Evolutionary conservation across 2,329 filamentous ascomycete genomes (phyloP).

Genomic region (Pseudogymnoascus sp.): DNA sequence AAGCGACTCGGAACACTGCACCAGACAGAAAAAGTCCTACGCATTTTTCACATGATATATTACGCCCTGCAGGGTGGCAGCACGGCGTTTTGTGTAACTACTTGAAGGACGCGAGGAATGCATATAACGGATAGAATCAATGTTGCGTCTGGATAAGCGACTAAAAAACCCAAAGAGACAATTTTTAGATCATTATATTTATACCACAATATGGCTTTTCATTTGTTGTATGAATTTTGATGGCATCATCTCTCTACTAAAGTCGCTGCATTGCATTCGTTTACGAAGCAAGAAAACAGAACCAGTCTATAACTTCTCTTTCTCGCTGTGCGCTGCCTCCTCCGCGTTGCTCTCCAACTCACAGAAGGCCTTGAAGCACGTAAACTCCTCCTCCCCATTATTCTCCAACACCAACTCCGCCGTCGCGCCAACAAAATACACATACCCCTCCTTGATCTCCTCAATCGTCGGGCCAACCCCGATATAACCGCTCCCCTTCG

Average conservation of each 20-base stretch:
- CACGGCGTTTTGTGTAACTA: neutral
- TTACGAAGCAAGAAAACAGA: neutral
- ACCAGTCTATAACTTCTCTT: constrained; percentile 18
- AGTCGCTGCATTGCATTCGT: neutral
- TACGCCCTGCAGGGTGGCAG: neutral
- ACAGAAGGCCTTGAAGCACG: constrained; percentile 89
- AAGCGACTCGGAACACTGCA: neutral
- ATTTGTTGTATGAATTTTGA: neutral
- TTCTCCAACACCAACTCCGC: constrained; percentile 70
- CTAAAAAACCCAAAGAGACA: neutral
- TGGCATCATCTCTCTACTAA: neutral
- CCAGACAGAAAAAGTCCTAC: neutral
- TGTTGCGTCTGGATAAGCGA: constrained; percentile 6
- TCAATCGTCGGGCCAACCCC: constrained; percentile 74
- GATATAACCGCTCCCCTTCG: constrained; percentile 71
- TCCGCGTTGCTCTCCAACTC: constrained; percentile 54
- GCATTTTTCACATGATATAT: neutral
- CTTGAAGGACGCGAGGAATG: neutral
- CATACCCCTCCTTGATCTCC: constrained; percentile 62
- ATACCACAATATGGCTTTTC: constrained; percentile 3
- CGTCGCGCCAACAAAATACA: constrained; percentile 80
- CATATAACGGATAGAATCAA: neutral
- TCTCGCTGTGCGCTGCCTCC: constrained; percentile 18
- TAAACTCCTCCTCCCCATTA: constrained; percentile 64
- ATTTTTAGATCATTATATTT: constrained; percentile 7